A percentile compares a stretch with the other conserved stretches of the same genome.
phyloP scores from a whole-genome alignment of 441 rosid species.

The Adansonia gregorii region DNA sequence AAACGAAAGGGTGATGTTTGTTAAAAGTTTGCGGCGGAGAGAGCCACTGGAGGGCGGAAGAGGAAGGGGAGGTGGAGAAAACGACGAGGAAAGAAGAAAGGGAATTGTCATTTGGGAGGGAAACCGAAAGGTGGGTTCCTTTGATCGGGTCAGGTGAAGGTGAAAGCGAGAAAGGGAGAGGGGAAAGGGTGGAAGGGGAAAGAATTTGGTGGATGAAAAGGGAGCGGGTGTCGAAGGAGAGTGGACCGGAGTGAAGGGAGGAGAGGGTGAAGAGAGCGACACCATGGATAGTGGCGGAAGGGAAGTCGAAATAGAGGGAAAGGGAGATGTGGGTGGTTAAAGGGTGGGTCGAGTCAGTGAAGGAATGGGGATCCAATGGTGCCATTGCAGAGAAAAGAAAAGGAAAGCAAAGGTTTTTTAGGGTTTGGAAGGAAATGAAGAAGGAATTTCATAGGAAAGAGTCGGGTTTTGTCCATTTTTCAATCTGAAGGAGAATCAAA shows the following conservation, averaged over 20 bases:
- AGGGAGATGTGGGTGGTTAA: conserved; percentile 66
- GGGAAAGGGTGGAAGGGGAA: conserved; percentile 48
- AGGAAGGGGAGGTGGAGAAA: conserved; percentile 66
- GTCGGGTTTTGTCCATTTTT: too few relatives aligned
- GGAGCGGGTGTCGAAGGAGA: conserved; percentile 76
- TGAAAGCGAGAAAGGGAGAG: conserved; percentile 53
- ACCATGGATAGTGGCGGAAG: conserved; percentile 73
- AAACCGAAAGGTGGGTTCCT: conserved; percentile 54
- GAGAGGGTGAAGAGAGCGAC: conserved; percentile 72
- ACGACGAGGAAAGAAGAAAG: conserved; percentile 42
- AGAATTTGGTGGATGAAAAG: conserved; percentile 50
- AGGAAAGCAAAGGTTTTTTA: neutral
- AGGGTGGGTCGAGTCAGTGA: conserved; percentile 68
- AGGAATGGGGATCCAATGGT: conserved; percentile 84
- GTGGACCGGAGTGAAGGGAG: conserved; percentile 47
- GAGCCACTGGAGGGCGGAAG: conserved; percentile 95
- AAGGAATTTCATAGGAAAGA: too few relatives aligned
- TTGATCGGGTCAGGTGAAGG: conserved; percentile 49
- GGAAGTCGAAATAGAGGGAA: conserved; percentile 77
- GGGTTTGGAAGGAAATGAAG: neutral
- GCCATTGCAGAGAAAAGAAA: conserved; percentile 45
- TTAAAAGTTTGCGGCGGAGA: conserved; percentile 75
- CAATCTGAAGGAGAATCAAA: too few relatives aligned
- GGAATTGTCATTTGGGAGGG: conserved; percentile 35
- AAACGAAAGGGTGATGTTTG: conserved; percentile 69